Evolutionary conservation across 179 eudicot species (phyloP).

Genomic region (Beta macrorhiza): DNA sequence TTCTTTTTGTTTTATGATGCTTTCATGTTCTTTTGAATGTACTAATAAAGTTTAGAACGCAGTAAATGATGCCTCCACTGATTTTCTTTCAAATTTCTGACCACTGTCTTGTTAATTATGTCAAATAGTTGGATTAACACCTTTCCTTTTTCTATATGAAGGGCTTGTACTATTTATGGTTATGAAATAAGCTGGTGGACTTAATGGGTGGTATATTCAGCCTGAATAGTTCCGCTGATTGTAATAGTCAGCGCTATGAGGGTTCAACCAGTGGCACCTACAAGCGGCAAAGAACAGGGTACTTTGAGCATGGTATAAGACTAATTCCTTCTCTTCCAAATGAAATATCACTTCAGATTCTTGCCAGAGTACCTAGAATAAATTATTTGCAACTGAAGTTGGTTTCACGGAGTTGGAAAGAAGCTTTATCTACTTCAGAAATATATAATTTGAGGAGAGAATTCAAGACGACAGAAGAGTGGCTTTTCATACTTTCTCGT

Average conservation of each 20-base stretch:
- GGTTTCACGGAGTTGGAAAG: constrained; percentile 82
- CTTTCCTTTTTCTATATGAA: background rate
- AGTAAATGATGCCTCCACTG: background rate
- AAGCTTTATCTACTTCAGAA: constrained; percentile 58
- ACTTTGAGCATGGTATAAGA: constrained; percentile 52
- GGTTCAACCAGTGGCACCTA: constrained; percentile 37
- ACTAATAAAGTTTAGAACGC: no score
- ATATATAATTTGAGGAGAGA: constrained; percentile 68
- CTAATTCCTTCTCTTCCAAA: constrained; percentile 86
- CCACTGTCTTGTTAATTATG: background rate
- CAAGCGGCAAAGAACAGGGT: constrained; percentile 66
- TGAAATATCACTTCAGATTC: constrained; percentile 85
- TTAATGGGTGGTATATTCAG: constrained; percentile 75
- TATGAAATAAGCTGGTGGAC: constrained; percentile 27
- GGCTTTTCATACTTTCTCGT: constrained; percentile 76
- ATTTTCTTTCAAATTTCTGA: no score
- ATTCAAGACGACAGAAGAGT: constrained; percentile 70
- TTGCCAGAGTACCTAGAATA: constrained; percentile 79
- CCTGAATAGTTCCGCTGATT: constrained; percentile 35
- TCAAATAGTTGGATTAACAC: constrained; percentile 4
- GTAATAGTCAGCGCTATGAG: constrained; percentile 29
- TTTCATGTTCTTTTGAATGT: no score
- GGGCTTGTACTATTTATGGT: constrained; percentile 10
- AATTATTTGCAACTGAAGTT: constrained; percentile 50
- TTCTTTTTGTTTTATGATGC: no score